phyloP scores from a whole-genome alignment of 306 rosid genomes.

The Castanea mollissima region DNA sequence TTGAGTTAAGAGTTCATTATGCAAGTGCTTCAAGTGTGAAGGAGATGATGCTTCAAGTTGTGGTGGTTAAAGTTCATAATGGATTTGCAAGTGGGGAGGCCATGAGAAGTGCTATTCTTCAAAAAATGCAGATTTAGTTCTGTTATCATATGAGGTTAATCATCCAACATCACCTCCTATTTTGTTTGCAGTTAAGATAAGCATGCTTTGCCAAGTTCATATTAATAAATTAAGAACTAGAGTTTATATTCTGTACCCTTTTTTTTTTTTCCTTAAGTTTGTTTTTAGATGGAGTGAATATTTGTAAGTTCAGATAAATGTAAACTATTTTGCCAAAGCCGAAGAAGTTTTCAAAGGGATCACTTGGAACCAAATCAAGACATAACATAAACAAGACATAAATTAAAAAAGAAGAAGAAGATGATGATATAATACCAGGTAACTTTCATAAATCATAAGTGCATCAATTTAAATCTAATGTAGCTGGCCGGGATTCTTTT shows the following conservation, averaged over 20 bases:
- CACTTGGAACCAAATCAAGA: background rate
- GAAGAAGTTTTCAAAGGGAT: background rate
- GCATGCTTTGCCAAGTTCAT: background rate
- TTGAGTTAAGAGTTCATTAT: constrained; percentile 45
- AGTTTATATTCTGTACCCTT: background rate
- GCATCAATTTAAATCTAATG: too few species aligned
- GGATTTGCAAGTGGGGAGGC: constrained; percentile 35
- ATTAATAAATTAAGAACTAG: background rate
- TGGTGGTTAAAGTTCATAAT: constrained; percentile 47
- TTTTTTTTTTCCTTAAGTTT: background rate
- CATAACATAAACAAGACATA: background rate
- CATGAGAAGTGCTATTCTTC: constrained; percentile 36
- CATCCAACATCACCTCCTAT: background rate
- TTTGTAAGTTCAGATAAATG: background rate
- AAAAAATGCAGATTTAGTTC: constrained; percentile 10
- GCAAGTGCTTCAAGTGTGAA: constrained; percentile 56
- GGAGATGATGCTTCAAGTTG: constrained; percentile 61
- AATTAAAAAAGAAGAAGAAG: too few species aligned
- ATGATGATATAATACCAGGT: too few species aligned
- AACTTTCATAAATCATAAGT: too few species aligned
- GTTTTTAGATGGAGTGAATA: background rate
- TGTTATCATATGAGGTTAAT: background rate
- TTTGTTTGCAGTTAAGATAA: background rate
- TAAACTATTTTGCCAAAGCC: background rate
- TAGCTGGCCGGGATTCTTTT: too few species aligned